A percentile compares a stretch with the other conserved stretches of the same genome.
These are phyloP conservation scores for Pichia deserticola DNA, from an alignment of 805 yeast genomes.

Conservation along the genomic window DNA sequence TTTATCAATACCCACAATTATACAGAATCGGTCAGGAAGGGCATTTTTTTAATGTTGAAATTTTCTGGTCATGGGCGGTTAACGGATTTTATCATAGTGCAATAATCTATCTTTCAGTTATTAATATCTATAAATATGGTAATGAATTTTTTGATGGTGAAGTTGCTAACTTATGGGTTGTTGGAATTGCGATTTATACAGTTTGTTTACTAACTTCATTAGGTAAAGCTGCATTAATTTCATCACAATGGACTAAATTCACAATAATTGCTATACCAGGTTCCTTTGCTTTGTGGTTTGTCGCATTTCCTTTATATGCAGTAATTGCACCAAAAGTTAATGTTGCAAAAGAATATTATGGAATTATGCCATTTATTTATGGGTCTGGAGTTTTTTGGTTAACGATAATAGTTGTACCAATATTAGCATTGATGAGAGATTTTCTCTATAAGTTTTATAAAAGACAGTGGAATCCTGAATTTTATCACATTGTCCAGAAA, in stretches of 20 bases:
- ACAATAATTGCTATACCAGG: constrained; percentile 93
- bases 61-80: constrained; percentile 95
- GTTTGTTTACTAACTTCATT: constrained; percentile 81
- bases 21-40: constrained; percentile 88
- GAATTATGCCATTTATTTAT: constrained; percentile 69
- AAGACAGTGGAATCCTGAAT: constrained; percentile 85
- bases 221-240: constrained; percentile 90
- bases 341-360: constrained; percentile 79
- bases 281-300: constrained; percentile 75
- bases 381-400: constrained; percentile 82
- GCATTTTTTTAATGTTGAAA: constrained; percentile 79
- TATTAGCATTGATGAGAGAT: constrained; percentile 77
- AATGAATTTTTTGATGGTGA: constrained; percentile 59
- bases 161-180: constrained; percentile 82
- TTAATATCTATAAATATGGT: constrained; percentile 61
- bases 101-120: constrained; percentile 66
- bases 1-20: constrained; percentile 87
- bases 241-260: constrained; percentile 92
- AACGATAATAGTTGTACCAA: constrained; percentile 64
- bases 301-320: constrained; percentile 82
- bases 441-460: constrained; percentile 91
- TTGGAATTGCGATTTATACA: constrained; percentile 89
- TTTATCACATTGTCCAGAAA: constrained; percentile 93
- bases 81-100: constrained; percentile 95
- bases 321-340: constrained; percentile 74